Evolutionary conservation across 2,329 filamentous ascomycete genomes (phyloP), one percentile per base, ranked within the genome.

Genomic region (Ascosphaera acerosa): DNA sequence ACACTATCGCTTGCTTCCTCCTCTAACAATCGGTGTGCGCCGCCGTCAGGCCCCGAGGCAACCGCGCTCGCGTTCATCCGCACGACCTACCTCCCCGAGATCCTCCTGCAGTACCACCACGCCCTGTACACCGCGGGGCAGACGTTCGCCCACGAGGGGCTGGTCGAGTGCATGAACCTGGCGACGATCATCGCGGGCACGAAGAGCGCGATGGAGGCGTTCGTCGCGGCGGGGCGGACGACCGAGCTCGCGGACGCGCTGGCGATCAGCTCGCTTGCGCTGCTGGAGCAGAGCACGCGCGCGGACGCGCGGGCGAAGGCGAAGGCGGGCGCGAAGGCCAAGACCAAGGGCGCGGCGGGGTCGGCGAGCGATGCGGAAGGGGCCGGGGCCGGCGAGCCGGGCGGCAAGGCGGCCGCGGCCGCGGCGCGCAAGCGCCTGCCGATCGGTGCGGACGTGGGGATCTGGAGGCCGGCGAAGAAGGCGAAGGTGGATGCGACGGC

Each of bases 161-260:
- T 90, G 12, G 62, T 87, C 16, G 71, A 84, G 45, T 76, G 73
- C 42, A 84, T 97, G 76, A 77, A 91, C 35, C 58, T 97, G 10
- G 72, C 80, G 1, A 69, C 70, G 2, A 64, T 91, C 31, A 78
- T 84, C 2, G 69, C 74, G 34, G 66, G 70, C 38, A 64, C 62
- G 36, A 70, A 70, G 15, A 70, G 73, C 40, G 51, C 84, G 25
- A 66, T 72, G 2, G 52, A 58, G 15, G 62, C 66, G 28, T 76
- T 87, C 40, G 50, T 70, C 33, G 59, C 62, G 33, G 62, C 67
- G 2, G 62, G 62, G 18, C 65, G 74, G 29, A 74, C 84, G 67
- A 64, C 66, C 42, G 76, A 84, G 53, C 57, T 87, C 25, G 64
- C 82, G 9, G 68, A 76, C 44, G 66, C 65, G 7, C 70, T 94